A percentile compares a stretch with the other conserved stretches of the same genome.
Conservation (phyloP, 2,329 filamentous ascomycete species). For the Ceratocystis diversiconidia region DNA sequence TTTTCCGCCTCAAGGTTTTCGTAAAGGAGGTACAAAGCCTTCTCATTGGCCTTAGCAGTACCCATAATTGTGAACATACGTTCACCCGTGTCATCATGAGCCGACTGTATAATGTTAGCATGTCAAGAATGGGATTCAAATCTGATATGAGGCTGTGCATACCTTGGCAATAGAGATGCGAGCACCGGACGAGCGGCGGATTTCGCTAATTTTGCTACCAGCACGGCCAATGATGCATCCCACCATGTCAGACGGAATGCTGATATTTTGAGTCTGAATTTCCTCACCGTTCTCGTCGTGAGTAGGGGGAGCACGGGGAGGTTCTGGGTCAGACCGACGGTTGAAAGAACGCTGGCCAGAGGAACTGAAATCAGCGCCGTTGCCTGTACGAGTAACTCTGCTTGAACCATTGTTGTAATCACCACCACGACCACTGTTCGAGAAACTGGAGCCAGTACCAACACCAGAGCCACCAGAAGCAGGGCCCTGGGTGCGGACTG, state of each 20-base stretch:
- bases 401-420: constrained; percentile 47
- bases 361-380: constrained; percentile 95
- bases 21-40: constrained; percentile 87
- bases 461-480: constrained; percentile 37
- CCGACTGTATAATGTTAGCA: constrained; percentile 38
- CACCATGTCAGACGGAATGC: constrained; percentile 98
- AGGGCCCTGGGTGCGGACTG: constrained; percentile 65
- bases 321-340: constrained; percentile 73
- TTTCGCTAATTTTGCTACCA: constrained; percentile 96
- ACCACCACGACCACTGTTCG: constrained; percentile 30
- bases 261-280: constrained; percentile 98
- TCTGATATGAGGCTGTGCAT: constrained; percentile 20
- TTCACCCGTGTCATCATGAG: constrained; percentile 94
- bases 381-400: constrained; percentile 86
- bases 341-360: constrained; percentile 53
- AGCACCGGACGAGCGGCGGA: constrained; percentile 88
- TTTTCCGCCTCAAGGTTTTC: constrained; percentile 98
- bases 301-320: constrained; percentile 67
- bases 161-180: constrained; percentile 95
- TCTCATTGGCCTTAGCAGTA: constrained; percentile 84
- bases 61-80: constrained; percentile 99
- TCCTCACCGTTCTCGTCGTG: constrained; percentile 95
- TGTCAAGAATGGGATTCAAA: not conserved
- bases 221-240: constrained; percentile 95
- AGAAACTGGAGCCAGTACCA: constrained; percentile 25